Percentiles rank a stretch among this genome's conserved stretches.
Evolutionary conservation across 2,329 filamentous ascomycete genomes (phyloP).

Genomic region (Trichoderma polysporum): DNA sequence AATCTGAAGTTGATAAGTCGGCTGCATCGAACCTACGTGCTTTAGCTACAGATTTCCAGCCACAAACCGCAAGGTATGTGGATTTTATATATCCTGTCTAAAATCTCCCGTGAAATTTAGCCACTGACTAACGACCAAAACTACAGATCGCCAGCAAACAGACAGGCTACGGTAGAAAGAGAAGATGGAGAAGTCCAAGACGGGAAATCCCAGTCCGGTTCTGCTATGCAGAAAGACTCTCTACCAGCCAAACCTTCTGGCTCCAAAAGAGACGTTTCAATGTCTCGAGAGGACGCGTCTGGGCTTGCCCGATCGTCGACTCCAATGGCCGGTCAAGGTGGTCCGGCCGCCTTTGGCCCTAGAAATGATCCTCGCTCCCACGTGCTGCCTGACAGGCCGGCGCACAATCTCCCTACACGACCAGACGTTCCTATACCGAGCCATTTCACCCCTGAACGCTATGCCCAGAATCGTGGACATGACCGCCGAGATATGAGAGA

Average conservation of each 20-base stretch:
- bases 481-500: slow-evolving; percentile 43
- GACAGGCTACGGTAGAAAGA: slow-evolving; percentile 45
- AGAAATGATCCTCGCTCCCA: slow-evolving; percentile 36
- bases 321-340: slow-evolving; percentile 24
- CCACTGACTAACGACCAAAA: slow-evolving; percentile 20
- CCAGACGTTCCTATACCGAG: slow-evolving; percentile 58
- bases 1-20: slow-evolving; percentile 33
- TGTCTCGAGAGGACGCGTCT: slow-evolving; percentile 26
- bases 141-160: slow-evolving; percentile 24
- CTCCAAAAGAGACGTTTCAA: slow-evolving; percentile 29
- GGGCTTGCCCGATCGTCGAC: slow-evolving; percentile 31
- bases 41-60: slow-evolving; percentile 65
- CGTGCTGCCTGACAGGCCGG: slow-evolving; percentile 39
- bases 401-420: slow-evolving; percentile 52
- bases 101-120: neutral
- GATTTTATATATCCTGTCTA: slow-evolving; percentile 22
- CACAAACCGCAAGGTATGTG: slow-evolving; percentile 43
- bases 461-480: slow-evolving; percentile 41
- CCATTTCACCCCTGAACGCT: slow-evolving; percentile 48
- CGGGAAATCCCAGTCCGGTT: slow-evolving; percentile 31
- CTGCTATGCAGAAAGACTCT: slow-evolving; percentile 32
- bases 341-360: slow-evolving; percentile 23
- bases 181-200: slow-evolving; percentile 76
- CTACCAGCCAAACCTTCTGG: slow-evolving; percentile 36
- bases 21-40: slow-evolving; percentile 50